Conservation (phyloP, 2,329 filamentous ascomycete genomes). For the Hymenoscyphus repandus region DNA sequence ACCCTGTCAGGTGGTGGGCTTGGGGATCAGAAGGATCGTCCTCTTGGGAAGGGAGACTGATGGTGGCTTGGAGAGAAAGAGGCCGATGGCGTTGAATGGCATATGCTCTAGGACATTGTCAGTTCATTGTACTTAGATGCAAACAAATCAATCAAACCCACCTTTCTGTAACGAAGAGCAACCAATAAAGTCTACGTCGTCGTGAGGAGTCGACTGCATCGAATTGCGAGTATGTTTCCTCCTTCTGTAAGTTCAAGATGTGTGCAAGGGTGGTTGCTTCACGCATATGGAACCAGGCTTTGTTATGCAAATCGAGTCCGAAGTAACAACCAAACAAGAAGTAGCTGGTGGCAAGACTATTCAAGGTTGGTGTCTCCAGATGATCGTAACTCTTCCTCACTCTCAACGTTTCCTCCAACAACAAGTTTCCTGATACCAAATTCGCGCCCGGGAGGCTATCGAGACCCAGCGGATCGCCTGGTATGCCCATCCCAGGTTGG, state of each 20-base stretch:
- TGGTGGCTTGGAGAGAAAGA: conserved; percentile 63
- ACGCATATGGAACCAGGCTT: conserved; percentile 74
- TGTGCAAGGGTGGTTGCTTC: conserved; percentile 69
- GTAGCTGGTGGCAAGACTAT: conserved; percentile 66
- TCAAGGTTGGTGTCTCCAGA: conserved; percentile 49
- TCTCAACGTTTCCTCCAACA: conserved; percentile 63
- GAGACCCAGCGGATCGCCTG: conserved; percentile 51
- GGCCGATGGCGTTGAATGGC: conserved; percentile 66
- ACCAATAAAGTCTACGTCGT: conserved; percentile 65
- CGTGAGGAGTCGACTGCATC: conserved; percentile 56
- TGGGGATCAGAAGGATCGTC: conserved; percentile 55
- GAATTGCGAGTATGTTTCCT: conserved; percentile 56
- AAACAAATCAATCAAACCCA: conserved; percentile 42
- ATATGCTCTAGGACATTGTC: conserved; percentile 48
- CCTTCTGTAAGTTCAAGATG: conserved; percentile 55
- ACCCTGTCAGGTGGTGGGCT: conserved; percentile 48
- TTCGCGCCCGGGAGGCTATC: conserved; percentile 51
- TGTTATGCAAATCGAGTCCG: conserved; percentile 66
- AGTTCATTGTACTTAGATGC: conserved; percentile 1
- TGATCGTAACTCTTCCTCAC: conserved; percentile 60
- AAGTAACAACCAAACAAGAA: conserved; percentile 72
- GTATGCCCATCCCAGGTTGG: conserved; percentile 61
- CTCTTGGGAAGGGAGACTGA: conserved; percentile 57
- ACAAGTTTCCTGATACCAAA: conserved; percentile 57
- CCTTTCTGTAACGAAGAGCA: conserved; percentile 68